A percentile compares a stretch with the other conserved stretches of the same genome.
Evolutionary conservation across 1,284 basidiomycete species (phyloP).

Genomic region (Pseudomicrostroma phylloplanum): DNA sequence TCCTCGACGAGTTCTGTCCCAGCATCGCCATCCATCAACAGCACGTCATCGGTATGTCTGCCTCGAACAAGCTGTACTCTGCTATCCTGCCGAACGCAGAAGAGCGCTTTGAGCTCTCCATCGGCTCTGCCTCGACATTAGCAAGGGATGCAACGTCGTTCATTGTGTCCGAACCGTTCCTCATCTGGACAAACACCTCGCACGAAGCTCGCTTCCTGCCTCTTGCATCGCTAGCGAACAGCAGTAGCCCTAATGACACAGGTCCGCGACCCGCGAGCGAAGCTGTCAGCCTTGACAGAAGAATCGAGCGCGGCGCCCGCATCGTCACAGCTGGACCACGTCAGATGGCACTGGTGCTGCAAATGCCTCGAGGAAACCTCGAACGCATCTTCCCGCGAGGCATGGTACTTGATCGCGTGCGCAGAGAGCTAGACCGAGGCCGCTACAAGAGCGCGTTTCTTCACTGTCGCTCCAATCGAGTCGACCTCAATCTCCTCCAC

Average conservation of each 20-base stretch:
- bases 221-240: slow-evolving; percentile 49
- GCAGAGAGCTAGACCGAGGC: slow-evolving; percentile 28
- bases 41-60: neutral
- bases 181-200: slow-evolving; percentile 78
- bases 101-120: neutral
- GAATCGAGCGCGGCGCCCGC: slow-evolving; percentile 44
- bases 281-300: slow-evolving; percentile 24
- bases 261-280: neutral
- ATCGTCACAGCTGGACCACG: slow-evolving; percentile 44
- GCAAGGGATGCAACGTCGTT: slow-evolving; percentile 72
- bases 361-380: slow-evolving; percentile 96
- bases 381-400: slow-evolving; percentile 92
- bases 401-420: slow-evolving; percentile 65
- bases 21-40: neutral
- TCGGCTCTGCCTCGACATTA: slow-evolving; percentile 22
- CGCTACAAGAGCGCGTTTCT: slow-evolving; percentile 78
- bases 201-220: slow-evolving; percentile 77
- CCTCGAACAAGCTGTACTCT: neutral
- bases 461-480: slow-evolving; percentile 82
- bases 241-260: no score
- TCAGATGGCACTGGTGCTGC: slow-evolving; percentile 71
- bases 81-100: neutral
- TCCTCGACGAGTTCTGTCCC: neutral
- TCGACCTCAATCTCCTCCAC: slow-evolving; percentile 82
- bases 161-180: slow-evolving; percentile 68